Percentiles rank a stretch among this genome's conserved stretches.
phyloP scores from a whole-genome alignment of 805 yeast genomes.

The Pichia eremophila region DNA sequence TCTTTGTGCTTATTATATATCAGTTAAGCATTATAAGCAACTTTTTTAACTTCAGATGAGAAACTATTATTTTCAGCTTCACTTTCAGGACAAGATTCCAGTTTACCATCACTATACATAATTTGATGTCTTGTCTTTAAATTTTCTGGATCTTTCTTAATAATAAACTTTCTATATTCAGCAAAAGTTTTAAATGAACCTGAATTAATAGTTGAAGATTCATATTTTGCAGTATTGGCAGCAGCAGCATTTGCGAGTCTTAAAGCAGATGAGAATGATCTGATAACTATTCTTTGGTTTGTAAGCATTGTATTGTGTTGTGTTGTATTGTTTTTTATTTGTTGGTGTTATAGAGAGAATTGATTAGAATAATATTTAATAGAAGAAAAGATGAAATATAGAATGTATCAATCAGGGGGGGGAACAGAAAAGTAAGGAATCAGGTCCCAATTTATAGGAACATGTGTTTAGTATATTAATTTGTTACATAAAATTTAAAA shows the following conservation, averaged over 20 bases:
- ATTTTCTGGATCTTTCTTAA: constrained; percentile 13
- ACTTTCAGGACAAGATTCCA: constrained; percentile 9
- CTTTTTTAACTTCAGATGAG: constrained; percentile 9
- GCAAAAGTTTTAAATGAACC: constrained; percentile 20
- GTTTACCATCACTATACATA: constrained; percentile 9
- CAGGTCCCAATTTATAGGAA: too few species aligned
- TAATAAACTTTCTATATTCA: constrained; percentile 17
- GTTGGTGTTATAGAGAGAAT: too few species aligned
- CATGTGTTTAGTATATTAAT: too few species aligned
- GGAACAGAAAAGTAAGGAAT: too few species aligned
- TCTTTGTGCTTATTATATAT: too few species aligned
- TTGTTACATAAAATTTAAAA: too few species aligned
- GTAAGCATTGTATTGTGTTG: too few species aligned
- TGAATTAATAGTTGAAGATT: neutral
- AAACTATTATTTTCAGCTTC: constrained; percentile 8
- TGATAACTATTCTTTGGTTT: neutral
- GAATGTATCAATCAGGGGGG: too few species aligned
- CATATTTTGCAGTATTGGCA: neutral
- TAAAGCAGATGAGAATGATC: constrained; percentile 3
- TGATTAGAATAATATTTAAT: too few species aligned
- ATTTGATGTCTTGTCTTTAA: constrained; percentile 12
- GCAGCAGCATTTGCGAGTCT: constrained; percentile 1
- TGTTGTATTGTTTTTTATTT: too few species aligned
- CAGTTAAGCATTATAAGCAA: constrained; percentile 12
- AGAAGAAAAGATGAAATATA: too few species aligned